Percentiles rank a stretch among this genome's conserved stretches.
phyloP scores from a whole-genome alignment of 2,329 filamentous ascomycete species.

The Beauveria brongniartii region DNA sequence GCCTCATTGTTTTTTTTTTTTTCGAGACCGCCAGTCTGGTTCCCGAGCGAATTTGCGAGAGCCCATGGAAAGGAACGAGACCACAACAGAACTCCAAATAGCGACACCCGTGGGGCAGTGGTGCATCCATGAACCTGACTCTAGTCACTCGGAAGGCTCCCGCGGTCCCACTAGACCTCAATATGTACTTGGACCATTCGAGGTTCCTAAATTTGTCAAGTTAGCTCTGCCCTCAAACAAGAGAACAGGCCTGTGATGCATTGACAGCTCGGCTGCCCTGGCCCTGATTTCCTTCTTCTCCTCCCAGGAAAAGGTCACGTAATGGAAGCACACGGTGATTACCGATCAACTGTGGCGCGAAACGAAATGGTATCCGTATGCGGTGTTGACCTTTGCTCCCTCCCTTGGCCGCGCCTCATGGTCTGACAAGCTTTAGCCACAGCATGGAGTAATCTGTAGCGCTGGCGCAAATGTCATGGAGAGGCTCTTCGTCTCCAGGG shows the following conservation, averaged over 20 bases:
- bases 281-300: not conserved
- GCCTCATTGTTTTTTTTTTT: too few species aligned
- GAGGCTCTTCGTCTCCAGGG: not conserved
- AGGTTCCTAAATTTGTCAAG: not conserved
- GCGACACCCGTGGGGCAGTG: not conserved
- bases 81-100: too few species aligned
- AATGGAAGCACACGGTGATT: not conserved
- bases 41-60: not conserved
- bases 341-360: conserved; percentile 1
- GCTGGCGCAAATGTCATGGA: not conserved
- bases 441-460: too few species aligned
- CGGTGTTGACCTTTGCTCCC: not conserved
- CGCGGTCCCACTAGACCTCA: not conserved
- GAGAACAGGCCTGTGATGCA: not conserved
- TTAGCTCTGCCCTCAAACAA: not conserved
- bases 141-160: conserved; percentile 2
- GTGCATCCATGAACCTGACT: not conserved
- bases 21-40: not conserved
- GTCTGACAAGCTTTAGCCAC: not conserved
- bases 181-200: not conserved
- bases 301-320: not conserved
- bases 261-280: not conserved
- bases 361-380: not conserved
- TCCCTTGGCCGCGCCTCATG: not conserved
- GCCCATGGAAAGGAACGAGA: not conserved